These are phyloP conservation scores for Camillea tinctor DNA, from an alignment of 2,329 filamentous ascomycete species.

Conservation along the genomic window DNA sequence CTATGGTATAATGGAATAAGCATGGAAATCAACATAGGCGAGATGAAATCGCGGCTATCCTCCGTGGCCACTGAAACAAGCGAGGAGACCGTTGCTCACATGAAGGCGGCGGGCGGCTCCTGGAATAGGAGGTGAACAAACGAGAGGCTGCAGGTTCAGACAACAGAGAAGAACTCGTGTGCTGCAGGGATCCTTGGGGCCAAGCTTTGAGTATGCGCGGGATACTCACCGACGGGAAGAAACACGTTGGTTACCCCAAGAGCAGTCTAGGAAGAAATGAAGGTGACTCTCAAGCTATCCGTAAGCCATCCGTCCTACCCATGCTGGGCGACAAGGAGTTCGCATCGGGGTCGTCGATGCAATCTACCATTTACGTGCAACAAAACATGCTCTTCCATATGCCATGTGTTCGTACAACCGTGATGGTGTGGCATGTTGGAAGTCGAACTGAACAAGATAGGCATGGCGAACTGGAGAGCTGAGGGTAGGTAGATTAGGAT, in stretches of 20 bases:
- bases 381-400: neutral
- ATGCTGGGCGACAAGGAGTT: neutral
- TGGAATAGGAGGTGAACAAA: neutral
- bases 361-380: conserved; percentile 12
- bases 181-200: neutral
- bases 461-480: too few species aligned
- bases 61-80: neutral
- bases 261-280: neutral
- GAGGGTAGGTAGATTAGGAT: too few species aligned
- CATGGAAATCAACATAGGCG: neutral
- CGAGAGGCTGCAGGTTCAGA: neutral
- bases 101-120: neutral
- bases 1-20: neutral
- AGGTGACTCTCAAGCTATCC: neutral
- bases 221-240: neutral
- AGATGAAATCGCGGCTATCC: neutral
- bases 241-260: neutral
- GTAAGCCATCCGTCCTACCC: neutral
- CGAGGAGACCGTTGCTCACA: neutral
- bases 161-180: neutral
- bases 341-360: conserved; percentile 9
- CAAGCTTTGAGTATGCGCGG: neutral
- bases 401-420: conserved; percentile 1
- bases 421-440: neutral
- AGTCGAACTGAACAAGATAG: too few species aligned